Percentiles rank a stretch among this genome's conserved stretches.
Conservation (phyloP, 2,329 filamentous ascomycete genomes). For the Orbilia blumenaviensis region DNA sequence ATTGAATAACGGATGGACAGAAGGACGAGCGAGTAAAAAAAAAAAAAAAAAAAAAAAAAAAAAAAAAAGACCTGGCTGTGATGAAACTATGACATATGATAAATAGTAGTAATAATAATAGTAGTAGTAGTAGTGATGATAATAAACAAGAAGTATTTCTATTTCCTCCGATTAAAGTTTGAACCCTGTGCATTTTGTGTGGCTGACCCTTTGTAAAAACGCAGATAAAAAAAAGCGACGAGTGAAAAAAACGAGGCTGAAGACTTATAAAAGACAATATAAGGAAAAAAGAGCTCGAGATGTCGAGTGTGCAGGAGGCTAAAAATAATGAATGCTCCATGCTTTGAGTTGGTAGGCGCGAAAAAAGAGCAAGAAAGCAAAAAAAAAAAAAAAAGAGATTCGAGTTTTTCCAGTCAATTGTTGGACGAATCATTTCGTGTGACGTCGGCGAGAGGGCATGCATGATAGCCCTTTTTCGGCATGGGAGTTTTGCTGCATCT, state of each 20-base stretch:
- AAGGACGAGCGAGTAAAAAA: background rate
- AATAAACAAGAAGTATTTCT: conserved; percentile 16
- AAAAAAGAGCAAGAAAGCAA: background rate
- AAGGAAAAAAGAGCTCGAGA: conserved; percentile 3
- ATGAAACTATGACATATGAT: background rate
- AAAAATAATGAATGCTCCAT: conserved; percentile 2
- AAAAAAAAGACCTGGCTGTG: background rate
- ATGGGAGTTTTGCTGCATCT: background rate
- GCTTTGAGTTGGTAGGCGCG: background rate
- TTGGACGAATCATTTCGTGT: no score
- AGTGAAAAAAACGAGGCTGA: background rate
- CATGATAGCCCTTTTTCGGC: background rate
- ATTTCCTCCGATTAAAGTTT: conserved; percentile 3
- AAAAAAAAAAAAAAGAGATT: no score
- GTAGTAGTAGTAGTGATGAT: no score
- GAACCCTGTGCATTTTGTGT: background rate
- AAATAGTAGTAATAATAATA: no score
- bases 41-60: background rate
- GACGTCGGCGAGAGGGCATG: no score
- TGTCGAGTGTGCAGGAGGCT: background rate
- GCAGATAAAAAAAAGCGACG: no score
- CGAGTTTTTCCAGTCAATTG: no score
- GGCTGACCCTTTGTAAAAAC: no score
- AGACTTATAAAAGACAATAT: background rate
- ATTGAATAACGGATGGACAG: no score